Base-by-base conservation (phyloP, 345 rosid species). In the Boechera stricta region DNA sequence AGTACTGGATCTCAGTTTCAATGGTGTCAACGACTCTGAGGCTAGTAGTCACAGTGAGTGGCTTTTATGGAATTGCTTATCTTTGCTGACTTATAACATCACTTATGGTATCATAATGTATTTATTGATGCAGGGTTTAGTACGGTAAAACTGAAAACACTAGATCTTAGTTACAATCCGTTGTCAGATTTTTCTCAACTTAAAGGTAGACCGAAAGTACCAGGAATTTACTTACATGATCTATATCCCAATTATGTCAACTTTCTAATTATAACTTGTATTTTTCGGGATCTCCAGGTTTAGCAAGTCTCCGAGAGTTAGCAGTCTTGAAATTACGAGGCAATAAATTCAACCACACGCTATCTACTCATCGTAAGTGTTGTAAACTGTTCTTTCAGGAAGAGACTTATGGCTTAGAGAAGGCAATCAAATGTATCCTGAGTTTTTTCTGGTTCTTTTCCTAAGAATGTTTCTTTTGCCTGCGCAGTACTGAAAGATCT, bases 151-250 rank as follows among this genome's bases (percentile, higher is more conserved):
- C 67, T 71, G 36, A 71, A 71, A 71, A 71, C 59, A 48, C 49
- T 71, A 33, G 75, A 71, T 59, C 75, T 71, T 71, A 71, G 48
- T 71, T 47, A 8, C 38, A 71, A 71, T 47, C 59, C 1, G 6
- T 10, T 71, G 16, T 59, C 67, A 59, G 58, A 60, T 59, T 47
- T 59, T 59, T 71, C 58, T 24, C 75, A 48, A 21, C 36, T 71
- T 35, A 59, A 49, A 59, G 75, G 67, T 72, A 59, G 35, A 24
- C 35, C 4, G 13, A 51, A 36, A 41, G 18, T 57, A 58, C 41
- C 35, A 45, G 65, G 66, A 58, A 32, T 13, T 21, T 18, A 24
- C 47, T 3, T 59, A 18, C 35, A 71, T 48, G 38, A 35, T 33
- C 38, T 35, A 47, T 39, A 15, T 71, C 7, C 65, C 54, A 33